Evolutionary conservation across 2,329 filamentous ascomycete genomes (phyloP).

Genomic region (Huntiella savannae): DNA sequence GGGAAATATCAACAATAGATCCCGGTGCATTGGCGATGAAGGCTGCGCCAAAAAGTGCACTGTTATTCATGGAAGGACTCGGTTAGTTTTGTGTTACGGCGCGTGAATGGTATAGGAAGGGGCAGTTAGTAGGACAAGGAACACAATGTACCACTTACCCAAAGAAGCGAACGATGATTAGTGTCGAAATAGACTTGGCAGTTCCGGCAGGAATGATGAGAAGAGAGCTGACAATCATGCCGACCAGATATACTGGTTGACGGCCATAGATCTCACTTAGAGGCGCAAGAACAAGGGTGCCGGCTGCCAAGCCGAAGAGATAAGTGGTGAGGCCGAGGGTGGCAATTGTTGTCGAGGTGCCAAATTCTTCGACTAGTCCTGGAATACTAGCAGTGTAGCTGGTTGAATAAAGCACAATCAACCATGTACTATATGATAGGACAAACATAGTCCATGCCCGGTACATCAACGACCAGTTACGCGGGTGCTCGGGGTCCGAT

Average conservation of each 20-base stretch:
- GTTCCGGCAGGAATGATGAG: constrained; percentile 55
- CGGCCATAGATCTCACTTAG: constrained; percentile 53
- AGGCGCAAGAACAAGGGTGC: constrained; percentile 55
- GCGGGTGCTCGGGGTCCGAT: constrained; percentile 43
- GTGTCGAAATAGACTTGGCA: constrained; percentile 44
- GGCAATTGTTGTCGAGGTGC: constrained; percentile 37
- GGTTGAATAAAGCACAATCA: constrained; percentile 54
- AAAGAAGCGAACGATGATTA: constrained; percentile 58
- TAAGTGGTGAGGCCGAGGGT: constrained; percentile 66
- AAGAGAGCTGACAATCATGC: constrained; percentile 43
- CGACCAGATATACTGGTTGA: constrained; percentile 47
- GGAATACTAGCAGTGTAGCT: constrained; percentile 56
- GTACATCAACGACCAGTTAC: constrained; percentile 43
- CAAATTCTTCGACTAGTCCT: constrained; percentile 50
- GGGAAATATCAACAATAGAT: constrained; percentile 65
- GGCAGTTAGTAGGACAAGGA: not conserved
- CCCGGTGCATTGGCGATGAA: constrained; percentile 74
- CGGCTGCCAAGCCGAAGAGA: constrained; percentile 52
- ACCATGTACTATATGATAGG: constrained; percentile 28
- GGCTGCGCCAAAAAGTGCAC: constrained; percentile 52
- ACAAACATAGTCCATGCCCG: constrained; percentile 25
- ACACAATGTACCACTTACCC: constrained; percentile 27
- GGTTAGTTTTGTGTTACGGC: not conserved
- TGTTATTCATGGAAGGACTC: not conserved
- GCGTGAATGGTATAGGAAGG: not conserved